Evolutionary conservation across 2,329 filamentous ascomycete genomes (phyloP).

Genomic region (Fusarium sublunatum): DNA sequence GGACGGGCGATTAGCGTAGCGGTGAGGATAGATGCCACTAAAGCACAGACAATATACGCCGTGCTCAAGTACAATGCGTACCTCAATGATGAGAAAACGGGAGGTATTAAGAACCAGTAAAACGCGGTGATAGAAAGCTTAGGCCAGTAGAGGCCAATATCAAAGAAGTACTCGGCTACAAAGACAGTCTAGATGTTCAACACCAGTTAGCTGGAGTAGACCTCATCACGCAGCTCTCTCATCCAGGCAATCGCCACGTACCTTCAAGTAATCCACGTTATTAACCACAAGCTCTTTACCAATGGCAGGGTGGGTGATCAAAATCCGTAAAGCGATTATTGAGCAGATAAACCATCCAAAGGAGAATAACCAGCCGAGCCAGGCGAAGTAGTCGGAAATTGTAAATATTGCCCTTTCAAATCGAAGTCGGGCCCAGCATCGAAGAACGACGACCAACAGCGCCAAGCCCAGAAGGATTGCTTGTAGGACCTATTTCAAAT

Average conservation of each 20-base stretch:
- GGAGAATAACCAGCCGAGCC: conserved; percentile 10
- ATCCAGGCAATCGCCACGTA: background rate
- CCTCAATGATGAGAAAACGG: background rate
- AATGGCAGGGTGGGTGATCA: background rate
- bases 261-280: background rate
- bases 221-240: background rate
- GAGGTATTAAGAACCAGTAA: conserved; percentile 23
- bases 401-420: background rate
- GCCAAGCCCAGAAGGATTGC: background rate
- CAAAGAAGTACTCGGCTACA: conserved; percentile 15
- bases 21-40: background rate
- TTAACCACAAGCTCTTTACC: background rate
- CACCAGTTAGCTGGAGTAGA: background rate
- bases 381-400: conserved; percentile 1
- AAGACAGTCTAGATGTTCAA: conserved; percentile 5
- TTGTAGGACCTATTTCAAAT: background rate
- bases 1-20: conserved; percentile 2
- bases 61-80: background rate
- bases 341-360: conserved; percentile 14
- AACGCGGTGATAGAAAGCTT: conserved; percentile 19
- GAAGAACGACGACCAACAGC: conserved; percentile 1
- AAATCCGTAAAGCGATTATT: background rate
- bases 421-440: conserved; percentile 2
- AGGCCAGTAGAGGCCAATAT: conserved; percentile 10
- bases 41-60: background rate